Base-by-base conservation (phyloP, 2,329 filamentous ascomycete species). In the Simplicillium aogashimaense region DNA sequence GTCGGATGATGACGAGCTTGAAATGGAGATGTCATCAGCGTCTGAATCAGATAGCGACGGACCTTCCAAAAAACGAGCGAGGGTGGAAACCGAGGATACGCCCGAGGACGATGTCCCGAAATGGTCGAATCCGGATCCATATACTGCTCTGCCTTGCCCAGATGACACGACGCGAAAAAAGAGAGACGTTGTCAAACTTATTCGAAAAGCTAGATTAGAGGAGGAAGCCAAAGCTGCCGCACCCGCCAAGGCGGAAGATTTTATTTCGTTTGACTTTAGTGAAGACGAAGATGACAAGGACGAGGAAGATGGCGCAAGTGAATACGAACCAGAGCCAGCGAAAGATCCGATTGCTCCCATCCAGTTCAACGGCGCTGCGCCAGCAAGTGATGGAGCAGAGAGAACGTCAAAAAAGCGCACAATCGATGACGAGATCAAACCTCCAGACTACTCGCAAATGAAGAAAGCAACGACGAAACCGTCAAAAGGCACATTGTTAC, bases 41-140 rank as follows among this genome's bases (percentile, higher is more conserved):
- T 53, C 54, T 12, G 36, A 47, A 7, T 50, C 50, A 4, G 52
- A 53, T 3, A 38, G 50, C 0, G 72, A 72, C 10, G 60, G 59
- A 1, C 66, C 64, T 3, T 60, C 63, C 4, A 58, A 58, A 40
- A 65, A 65, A 39, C 53, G 46, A 42, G 52, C 49, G 47, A 55
- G 52, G 46, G 60, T 35, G 56, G 57, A 51, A 4, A 38, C 52
- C 9, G 49, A 49, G 2, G 45, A 56, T 4, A 46, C 31, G 14
- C 29, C 52, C 13, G 57, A 57, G 8, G 55, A 63, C n/a, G 63
- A 66, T 12, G 61, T 57, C 5, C 87, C 88, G 3, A 88, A 84
- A 58, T 97, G 90, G 90, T 95, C 88, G 4, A 97, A 97, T 51
- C 89, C 90, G 3, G 90, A 97, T 57, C 88, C 89, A 0, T 95